Evolutionary conservation across 306 rosid genomes (phyloP).

Genomic region (Coriaria nepalensis): DNA sequence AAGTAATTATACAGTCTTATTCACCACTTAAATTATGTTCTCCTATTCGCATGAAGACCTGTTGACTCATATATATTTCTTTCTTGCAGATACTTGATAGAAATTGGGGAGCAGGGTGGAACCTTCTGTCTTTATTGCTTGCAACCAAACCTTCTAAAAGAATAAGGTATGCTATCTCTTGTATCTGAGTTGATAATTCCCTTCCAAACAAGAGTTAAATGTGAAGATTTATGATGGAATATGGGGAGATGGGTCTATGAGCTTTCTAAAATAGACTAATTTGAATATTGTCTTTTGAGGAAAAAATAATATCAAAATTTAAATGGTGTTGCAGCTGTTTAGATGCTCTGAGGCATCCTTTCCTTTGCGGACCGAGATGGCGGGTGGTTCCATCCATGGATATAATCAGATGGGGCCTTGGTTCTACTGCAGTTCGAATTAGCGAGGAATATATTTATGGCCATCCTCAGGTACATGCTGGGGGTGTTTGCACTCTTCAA

Average conservation of each 20-base stretch:
- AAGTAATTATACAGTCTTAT: slow-evolving; percentile 30
- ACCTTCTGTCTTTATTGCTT: slow-evolving; percentile 76
- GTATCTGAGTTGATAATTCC: slow-evolving; percentile 6
- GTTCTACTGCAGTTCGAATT: slow-evolving; percentile 78
- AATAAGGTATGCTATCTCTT: slow-evolving; percentile 39
- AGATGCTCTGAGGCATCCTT: slow-evolving; percentile 95
- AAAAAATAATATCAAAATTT: too few species aligned
- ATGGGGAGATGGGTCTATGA: neutral
- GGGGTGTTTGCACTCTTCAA: too few species aligned
- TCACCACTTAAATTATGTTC: slow-evolving; percentile 12
- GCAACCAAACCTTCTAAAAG: slow-evolving; percentile 69
- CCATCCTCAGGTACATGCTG: slow-evolving; percentile 71
- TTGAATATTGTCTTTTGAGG: too few species aligned
- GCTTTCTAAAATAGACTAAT: too few species aligned
- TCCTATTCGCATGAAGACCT: slow-evolving; percentile 13
- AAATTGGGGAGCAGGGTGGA: slow-evolving; percentile 99
- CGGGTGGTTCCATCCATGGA: slow-evolving; percentile 81
- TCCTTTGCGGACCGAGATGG: slow-evolving; percentile 98
- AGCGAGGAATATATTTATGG: slow-evolving; percentile 87
- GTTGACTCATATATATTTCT: slow-evolving; percentile 14
- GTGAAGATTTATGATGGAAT: neutral
- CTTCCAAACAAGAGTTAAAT: slow-evolving; percentile 7
- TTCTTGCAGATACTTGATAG: slow-evolving; percentile 84
- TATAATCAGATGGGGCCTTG: slow-evolving; percentile 92
- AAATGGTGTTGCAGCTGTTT: slow-evolving; percentile 53